Percentiles rank a stretch among this genome's conserved stretches.
Conservation (phyloP, 1,284 basidiomycete species). For the Crepidotus sp. region DNA sequence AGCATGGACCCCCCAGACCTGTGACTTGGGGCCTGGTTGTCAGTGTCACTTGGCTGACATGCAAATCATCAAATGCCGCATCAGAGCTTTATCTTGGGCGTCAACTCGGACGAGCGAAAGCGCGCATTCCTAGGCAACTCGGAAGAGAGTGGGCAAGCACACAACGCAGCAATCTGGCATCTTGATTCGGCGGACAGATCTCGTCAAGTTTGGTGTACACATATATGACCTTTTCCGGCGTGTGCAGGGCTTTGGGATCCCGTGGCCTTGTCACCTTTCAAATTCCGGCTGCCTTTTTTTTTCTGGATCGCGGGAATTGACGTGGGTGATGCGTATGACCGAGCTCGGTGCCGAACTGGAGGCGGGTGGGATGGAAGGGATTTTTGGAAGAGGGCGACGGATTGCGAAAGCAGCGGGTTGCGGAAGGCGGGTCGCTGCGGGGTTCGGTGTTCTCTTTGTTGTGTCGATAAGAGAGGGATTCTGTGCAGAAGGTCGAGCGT, state of each 20-base stretch:
- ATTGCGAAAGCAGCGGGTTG: slow-evolving; percentile 6
- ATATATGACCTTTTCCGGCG: slow-evolving; percentile 12
- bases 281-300: slow-evolving; percentile 6
- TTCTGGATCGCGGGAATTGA: not conserved
- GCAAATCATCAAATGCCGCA: slow-evolving; percentile 6
- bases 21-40: not conserved
- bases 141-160: not conserved
- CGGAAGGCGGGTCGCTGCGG: slow-evolving; percentile 9
- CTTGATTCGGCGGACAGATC: slow-evolving; percentile 5
- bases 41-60: slow-evolving; percentile 1
- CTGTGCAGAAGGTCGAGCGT: not conserved
- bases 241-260: not conserved
- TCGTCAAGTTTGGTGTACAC: not conserved
- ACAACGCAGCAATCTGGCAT: slow-evolving; percentile 10
- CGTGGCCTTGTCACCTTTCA: slow-evolving; percentile 12
- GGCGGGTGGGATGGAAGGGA: not conserved
- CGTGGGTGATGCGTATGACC: slow-evolving; percentile 7
- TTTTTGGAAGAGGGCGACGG: not conserved
- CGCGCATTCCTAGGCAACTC: slow-evolving; percentile 1
- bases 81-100: not conserved
- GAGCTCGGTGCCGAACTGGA: not conserved
- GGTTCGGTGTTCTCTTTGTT: not conserved
- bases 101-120: not conserved
- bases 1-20: no score
- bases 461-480: not conserved